Percentiles rank a stretch among this genome's conserved stretches.
Conservation (phyloP, 306 rosid species). For the Vigna hirtella region DNA sequence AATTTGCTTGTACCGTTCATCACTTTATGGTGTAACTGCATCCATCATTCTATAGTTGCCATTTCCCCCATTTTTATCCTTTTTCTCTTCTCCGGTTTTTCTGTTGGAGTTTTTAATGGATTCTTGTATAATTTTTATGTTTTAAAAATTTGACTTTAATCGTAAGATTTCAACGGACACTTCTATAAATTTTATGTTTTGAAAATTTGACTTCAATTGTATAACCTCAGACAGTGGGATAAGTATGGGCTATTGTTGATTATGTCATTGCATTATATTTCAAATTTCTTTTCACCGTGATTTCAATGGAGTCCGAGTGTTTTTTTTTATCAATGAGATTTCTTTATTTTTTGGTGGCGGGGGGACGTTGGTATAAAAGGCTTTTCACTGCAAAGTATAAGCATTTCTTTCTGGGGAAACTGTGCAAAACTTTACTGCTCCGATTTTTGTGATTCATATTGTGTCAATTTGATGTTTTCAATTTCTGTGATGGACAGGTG, state of each 20-base stretch:
- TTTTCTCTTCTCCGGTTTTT: not conserved
- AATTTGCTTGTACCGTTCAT: not conserved
- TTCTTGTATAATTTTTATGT: too few species aligned
- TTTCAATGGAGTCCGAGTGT: not conserved
- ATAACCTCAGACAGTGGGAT: not conserved
- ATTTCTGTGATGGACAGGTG: slow-evolving; percentile 82
- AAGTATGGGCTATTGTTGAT: not conserved
- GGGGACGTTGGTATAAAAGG: not conserved
- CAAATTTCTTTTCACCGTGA: slow-evolving; percentile 1
- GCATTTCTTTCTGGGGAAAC: slow-evolving; percentile 4
- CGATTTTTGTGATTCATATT: slow-evolving; percentile 45
- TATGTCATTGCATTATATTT: not conserved
- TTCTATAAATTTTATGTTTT: not conserved
- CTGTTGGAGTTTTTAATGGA: not conserved
- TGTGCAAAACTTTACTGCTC: not conserved
- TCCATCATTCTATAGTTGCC: not conserved
- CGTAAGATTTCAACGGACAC: not conserved
- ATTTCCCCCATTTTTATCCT: not conserved
- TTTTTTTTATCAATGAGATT: not conserved
- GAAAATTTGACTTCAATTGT: slow-evolving; percentile 7
- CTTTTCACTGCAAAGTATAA: slow-evolving; percentile 28
- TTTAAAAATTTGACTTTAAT: too few species aligned
- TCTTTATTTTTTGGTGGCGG: not conserved
- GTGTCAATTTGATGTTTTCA: slow-evolving; percentile 85
- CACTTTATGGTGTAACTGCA: not conserved